Base-by-base conservation (phyloP, 208 protist species). In the Acanthamoeba royreba region DNA sequence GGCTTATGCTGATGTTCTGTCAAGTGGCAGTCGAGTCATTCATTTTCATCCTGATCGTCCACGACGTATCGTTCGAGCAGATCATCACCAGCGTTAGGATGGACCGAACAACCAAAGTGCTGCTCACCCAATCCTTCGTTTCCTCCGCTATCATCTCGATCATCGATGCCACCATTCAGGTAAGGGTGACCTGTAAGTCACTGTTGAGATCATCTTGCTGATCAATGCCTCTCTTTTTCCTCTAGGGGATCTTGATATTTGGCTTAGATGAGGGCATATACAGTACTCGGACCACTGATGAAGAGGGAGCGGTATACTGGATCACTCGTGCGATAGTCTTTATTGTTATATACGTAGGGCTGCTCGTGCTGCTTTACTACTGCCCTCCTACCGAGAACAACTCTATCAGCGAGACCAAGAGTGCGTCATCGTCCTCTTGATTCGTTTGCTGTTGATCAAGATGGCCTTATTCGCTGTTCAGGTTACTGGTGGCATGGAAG, bases 191-290 rank as follows among this genome's bases (percentile, higher is more conserved):
- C n/a, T n/a, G n/a, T n/a, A n/a, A n/a, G n/a, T n/a, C n/a, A n/a
- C n/a, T n/a, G n/a, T n/a, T n/a, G n/a, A n/a, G n/a, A n/a, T n/a
- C n/a, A n/a, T n/a, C n/a, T n/a, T n/a, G n/a, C n/a, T n/a, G n/a
- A n/a, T n/a, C n/a, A n/a, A n/a, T n/a, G n/a, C n/a, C 46, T 69
- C 28, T n/a, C 4, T 66, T 66, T 66, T 28, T 90, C 42, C 3
- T 69, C 19, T 42, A 86, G 74, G 74, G 40, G 19, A 33, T 86
- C 40, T 8, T 86, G 74, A 86, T 86, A 47, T 86, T 86, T 19
- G 74, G 7, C 45, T 86, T 86, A 8, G 74, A 86, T 86, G 17
- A 86, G 74, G 45, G 45, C 74, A 86, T 86, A n/a, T 72, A 72
- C 61, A 72, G 61, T 35, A 72, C 61, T 3, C 31, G 40, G 22